phyloP scores from a whole-genome alignment of 192 early-diverging fungal genomes.

The Coemansia sp. region DNA sequence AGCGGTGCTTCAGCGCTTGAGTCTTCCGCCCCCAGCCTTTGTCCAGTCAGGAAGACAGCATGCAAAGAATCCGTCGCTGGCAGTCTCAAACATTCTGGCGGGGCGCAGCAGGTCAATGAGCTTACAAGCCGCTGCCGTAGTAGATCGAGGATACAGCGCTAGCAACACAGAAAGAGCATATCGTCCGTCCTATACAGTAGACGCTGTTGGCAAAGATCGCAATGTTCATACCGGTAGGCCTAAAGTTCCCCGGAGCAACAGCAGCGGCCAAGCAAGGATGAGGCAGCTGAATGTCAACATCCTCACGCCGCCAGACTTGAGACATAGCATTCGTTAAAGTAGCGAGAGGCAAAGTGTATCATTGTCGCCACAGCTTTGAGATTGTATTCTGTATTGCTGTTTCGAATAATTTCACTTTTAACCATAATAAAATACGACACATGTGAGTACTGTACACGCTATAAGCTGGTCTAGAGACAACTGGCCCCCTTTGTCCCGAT shows the following conservation, averaged over 20 bases:
- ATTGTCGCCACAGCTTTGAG: too few relatives aligned
- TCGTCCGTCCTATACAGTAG: background rate
- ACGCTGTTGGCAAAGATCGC: background rate
- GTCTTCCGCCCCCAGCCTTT: background rate
- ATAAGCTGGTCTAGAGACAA: too few relatives aligned
- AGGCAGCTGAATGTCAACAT: background rate
- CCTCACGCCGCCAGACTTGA: constrained; percentile 28
- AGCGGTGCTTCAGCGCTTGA: background rate
- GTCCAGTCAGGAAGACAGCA: background rate
- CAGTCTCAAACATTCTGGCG: too few relatives aligned
- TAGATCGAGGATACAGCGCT: background rate
- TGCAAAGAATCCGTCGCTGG: background rate
- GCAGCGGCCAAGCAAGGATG: background rate
- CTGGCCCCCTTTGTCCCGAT: constrained; percentile 33
- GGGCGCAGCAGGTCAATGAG: background rate
- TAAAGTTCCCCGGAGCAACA: background rate
- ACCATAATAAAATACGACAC: constrained; percentile 22
- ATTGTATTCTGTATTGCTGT: background rate
- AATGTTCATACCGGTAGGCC: background rate
- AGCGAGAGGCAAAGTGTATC: background rate
- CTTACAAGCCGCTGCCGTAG: background rate
- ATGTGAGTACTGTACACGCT: too few relatives aligned
- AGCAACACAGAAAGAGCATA: background rate
- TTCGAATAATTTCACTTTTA: background rate
- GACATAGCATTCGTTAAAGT: constrained; percentile 22